Base-by-base conservation (phyloP, 1,284 basidiomycete genomes). In the Ustilago hordei region DNA sequence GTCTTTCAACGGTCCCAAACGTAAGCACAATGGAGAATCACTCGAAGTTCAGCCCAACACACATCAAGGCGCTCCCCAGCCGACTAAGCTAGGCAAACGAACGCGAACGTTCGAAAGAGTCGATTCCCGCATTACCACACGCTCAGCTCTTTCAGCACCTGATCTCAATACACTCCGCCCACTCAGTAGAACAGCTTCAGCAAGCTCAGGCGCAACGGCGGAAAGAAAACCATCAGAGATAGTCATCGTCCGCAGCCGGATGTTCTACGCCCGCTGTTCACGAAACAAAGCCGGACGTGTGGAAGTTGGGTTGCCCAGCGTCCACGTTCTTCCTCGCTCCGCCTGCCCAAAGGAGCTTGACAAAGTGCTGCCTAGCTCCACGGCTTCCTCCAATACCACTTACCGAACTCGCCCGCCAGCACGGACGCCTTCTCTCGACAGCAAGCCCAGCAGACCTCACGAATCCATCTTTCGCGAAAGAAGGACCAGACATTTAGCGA, bases 191-290 rank as follows among this genome's bases (percentile, higher is more conserved):
- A 39, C 41, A 41, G 9, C 48, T 45, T 3, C 53, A 9, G 36
- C 39, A 28, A 28, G 23, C 19, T 19, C 35, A 11, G 11, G n/a
- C 17, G 50, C 6, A 15, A 23, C 17, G 19, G 11, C 50, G 32
- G 60, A 62, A 23, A 50, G 80, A 2, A 78, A 64, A 50, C 78
- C 75, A 4, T 89, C 88, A 7, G 90, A 91, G 55, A 88, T 93
- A 43, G 81, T 84, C 1, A 87, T 94, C 50, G 82, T 88, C 8
- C 89, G 92, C 28, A 86, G 88, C 1, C 88, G 90, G 34, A 84
- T 93, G 66, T 92, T 93, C 81, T 94, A 94, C 80, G 89, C 90
- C 3, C 88, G 91, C 43, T 90, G 91, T 4, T 87, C 87, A n/a
- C 66, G 87, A 86, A 54, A 86, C 89, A 45, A 89, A 89, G 1